phyloP scores from a whole-genome alignment of 2,329 filamentous ascomycete genomes.

The Daldinia eschscholtzii region DNA sequence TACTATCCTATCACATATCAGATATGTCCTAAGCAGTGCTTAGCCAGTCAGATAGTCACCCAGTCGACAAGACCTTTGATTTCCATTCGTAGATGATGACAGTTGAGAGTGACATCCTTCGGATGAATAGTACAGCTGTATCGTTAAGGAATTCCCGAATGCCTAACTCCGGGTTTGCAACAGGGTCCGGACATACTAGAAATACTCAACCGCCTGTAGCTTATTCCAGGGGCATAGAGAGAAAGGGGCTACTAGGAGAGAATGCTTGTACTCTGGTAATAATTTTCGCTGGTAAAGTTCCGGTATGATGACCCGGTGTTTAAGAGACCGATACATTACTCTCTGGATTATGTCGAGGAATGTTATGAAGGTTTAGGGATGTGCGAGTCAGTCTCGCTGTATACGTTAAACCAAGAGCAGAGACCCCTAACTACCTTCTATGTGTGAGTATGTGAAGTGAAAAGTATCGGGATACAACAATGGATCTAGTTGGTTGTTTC shows the following conservation, averaged over 20 bases:
- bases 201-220: not conserved
- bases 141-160: not conserved
- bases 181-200: not conserved
- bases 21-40: not conserved
- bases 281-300: too few relatives aligned
- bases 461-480: not conserved
- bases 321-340: too few relatives aligned
- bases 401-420: too few relatives aligned
- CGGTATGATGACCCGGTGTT: too few relatives aligned
- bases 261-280: too few relatives aligned
- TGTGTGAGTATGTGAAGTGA: too few relatives aligned
- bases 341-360: too few relatives aligned
- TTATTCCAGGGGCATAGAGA: not conserved
- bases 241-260: not conserved
- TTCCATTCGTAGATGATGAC: not conserved
- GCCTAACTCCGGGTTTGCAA: not conserved
- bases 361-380: too few relatives aligned
- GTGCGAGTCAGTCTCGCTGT: too few relatives aligned
- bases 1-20: slow-evolving; percentile 3
- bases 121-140: not conserved
- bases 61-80: not conserved
- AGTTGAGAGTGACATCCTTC: not conserved
- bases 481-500: not conserved
- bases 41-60: not conserved
- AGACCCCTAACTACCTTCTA: too few relatives aligned